Evolutionary conservation across 1,139 yeast genomes (phyloP), one percentile per base, ranked within the genome.

Genomic region (Debaryomycetaceae sp.): DNA sequence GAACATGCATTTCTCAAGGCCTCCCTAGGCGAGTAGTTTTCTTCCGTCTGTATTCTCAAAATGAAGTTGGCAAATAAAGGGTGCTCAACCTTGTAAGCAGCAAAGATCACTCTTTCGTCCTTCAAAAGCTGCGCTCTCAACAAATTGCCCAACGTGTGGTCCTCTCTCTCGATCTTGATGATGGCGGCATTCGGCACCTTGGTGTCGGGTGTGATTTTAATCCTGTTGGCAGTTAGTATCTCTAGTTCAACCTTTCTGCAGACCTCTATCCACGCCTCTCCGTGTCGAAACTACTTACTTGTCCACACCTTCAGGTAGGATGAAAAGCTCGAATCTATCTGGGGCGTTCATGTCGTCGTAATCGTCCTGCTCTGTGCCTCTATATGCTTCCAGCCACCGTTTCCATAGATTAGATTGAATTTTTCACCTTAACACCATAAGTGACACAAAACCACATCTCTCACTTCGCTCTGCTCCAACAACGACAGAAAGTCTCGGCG

Each of bases 61-160:
- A 91, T 81, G 57, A 92, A 92, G 60, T 87, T 87, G 35, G 98
- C 97, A 65, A 94, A 92, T 50, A 92, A 73, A 6, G 99, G 99
- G 67, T 92, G 99, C 63, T 91, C 98, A 32, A 92, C 91, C 63
- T 92, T 92, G 73, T 92, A 92, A 34, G 98, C 98, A 33, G 96
- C 98, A 63, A 91, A 92, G 35, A 92, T 62, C 15, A 92, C 99
- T 49, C 85, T 79, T 36, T 83, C 81, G 61, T 92, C 98, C 57
- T 83, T 83, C 47, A 88, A 74, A 39, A 92, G 77, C 60, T 91
- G 96, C 29, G 92, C 82, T 59, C 96, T 78, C 44, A 92, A 75
- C 56, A 92, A 65, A 61, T 92, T 92, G 18, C 96, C 98, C 43
- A 92, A 74, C 1, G 99, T 94, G 60, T 92, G 99, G 63, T 92